phyloP scores from a whole-genome alignment of 257 asterid genomes.

The Euphrasia confusa region DNA sequence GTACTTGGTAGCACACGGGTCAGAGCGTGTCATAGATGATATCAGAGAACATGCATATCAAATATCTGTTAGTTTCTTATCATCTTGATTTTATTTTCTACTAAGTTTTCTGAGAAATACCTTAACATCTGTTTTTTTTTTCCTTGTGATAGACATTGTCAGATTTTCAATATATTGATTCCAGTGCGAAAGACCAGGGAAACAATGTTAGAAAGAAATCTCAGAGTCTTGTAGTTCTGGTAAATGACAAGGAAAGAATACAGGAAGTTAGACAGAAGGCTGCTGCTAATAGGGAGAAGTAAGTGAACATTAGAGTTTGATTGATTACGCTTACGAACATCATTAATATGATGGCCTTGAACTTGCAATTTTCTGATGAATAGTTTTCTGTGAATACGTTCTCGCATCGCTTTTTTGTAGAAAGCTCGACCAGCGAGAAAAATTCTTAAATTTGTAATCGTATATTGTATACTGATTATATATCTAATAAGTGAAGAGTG shows the following conservation, averaged over 20 bases:
- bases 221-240: constrained; percentile 84
- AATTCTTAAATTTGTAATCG: background rate
- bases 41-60: constrained; percentile 93
- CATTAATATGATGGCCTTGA: constrained; percentile 11
- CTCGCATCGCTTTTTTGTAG: no score
- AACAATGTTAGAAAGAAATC: constrained; percentile 90
- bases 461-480: background rate
- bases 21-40: constrained; percentile 91
- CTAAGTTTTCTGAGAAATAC: constrained; percentile 12
- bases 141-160: constrained; percentile 63
- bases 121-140: constrained; percentile 22
- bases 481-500: constrained; percentile 7
- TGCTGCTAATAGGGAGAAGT: constrained; percentile 86
- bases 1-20: constrained; percentile 88
- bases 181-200: constrained; percentile 95
- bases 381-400: constrained; percentile 9
- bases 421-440: no score
- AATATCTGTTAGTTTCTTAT: constrained; percentile 65
- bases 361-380: constrained; percentile 6
- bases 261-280: constrained; percentile 96
- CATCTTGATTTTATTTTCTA: constrained; percentile 18
- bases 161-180: constrained; percentile 90
- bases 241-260: constrained; percentile 91
- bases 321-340: constrained; percentile 18
- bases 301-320: constrained; percentile 30